phyloP scores from a whole-genome alignment of 2,329 filamentous ascomycete genomes.

The Escovopsis sp. region DNA sequence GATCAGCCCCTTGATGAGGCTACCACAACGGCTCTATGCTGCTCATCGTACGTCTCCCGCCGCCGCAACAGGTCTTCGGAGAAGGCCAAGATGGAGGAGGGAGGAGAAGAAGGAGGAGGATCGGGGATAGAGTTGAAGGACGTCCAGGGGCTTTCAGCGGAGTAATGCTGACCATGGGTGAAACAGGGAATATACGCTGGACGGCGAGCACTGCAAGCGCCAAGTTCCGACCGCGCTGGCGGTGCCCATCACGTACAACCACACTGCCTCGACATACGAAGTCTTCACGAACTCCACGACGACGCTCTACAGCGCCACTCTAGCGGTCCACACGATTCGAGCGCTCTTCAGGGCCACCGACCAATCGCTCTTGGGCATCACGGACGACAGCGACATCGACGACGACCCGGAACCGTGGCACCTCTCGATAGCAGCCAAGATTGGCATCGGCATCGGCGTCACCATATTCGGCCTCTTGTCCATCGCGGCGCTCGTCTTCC shows the following conservation, averaged over 20 bases:
- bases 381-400: slow-evolving; percentile 18
- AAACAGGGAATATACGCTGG: slow-evolving; percentile 20
- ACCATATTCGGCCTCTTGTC: slow-evolving; percentile 15
- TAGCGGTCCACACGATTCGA: slow-evolving; percentile 23
- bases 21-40: slow-evolving; percentile 26
- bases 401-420: slow-evolving; percentile 7
- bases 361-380: slow-evolving; percentile 18
- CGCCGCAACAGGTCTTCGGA: background rate
- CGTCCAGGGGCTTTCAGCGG: too few species aligned
- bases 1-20: slow-evolving; percentile 14
- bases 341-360: slow-evolving; percentile 24
- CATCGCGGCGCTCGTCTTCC: slow-evolving; percentile 13
- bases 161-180: background rate
- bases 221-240: slow-evolving; percentile 22
- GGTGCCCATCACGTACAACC: slow-evolving; percentile 22
- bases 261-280: slow-evolving; percentile 20
- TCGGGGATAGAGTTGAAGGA: too few species aligned
- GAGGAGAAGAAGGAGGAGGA: too few species aligned
- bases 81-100: too few species aligned
- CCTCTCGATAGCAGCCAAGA: slow-evolving; percentile 17
- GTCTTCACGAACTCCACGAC: slow-evolving; percentile 21
- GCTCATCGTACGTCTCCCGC: slow-evolving; percentile 22
- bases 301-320: slow-evolving; percentile 21
- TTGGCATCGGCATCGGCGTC: slow-evolving; percentile 22
- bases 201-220: slow-evolving; percentile 20